A percentile compares a stretch with the other conserved stretches of the same genome.
phyloP scores from a whole-genome alignment of 768 basidiomycete genomes.

The Boletus rubroflammeus region DNA sequence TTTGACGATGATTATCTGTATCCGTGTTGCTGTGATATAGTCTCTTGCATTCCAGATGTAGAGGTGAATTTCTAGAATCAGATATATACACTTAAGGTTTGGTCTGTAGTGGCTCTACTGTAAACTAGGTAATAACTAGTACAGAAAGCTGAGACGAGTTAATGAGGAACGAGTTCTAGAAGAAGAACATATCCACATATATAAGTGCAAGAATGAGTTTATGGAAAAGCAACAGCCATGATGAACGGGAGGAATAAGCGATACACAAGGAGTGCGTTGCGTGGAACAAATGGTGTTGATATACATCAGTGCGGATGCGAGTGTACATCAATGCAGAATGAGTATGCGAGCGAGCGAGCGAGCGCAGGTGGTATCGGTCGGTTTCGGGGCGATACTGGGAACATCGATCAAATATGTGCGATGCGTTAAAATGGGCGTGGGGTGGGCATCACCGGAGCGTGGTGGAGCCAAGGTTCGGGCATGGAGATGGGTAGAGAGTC shows the following conservation, averaged over 20 bases:
- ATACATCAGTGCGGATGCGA: slow-evolving; percentile 9
- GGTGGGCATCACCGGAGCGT: background rate
- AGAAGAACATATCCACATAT: background rate
- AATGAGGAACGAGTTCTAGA: background rate
- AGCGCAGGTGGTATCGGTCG: background rate
- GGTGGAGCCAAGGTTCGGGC: slow-evolving; percentile 26
- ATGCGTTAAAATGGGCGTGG: slow-evolving; percentile 10
- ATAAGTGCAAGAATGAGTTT: background rate
- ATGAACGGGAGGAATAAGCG: background rate
- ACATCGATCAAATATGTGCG: slow-evolving; percentile 15
- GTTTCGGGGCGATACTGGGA: background rate
- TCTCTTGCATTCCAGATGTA: background rate
- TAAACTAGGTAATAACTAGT: slow-evolving; percentile 14
- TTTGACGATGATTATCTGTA: background rate
- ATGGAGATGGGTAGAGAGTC: slow-evolving; percentile 7
- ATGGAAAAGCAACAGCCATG: background rate
- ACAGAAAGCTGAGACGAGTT: slow-evolving; percentile 3
- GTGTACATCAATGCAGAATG: slow-evolving; percentile 6
- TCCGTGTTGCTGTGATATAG: background rate
- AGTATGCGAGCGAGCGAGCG: background rate
- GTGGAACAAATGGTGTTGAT: background rate
- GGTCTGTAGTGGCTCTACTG: slow-evolving; percentile 10
- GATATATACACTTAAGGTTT: background rate
- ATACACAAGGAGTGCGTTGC: slow-evolving; percentile 6
- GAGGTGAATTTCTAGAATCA: slow-evolving; percentile 2